Percentiles rank a stretch among this genome's conserved stretches.
These are phyloP conservation scores for Triglochin maritima DNA, from an alignment of 106 monocot genomes.

Conservation along the genomic window DNA sequence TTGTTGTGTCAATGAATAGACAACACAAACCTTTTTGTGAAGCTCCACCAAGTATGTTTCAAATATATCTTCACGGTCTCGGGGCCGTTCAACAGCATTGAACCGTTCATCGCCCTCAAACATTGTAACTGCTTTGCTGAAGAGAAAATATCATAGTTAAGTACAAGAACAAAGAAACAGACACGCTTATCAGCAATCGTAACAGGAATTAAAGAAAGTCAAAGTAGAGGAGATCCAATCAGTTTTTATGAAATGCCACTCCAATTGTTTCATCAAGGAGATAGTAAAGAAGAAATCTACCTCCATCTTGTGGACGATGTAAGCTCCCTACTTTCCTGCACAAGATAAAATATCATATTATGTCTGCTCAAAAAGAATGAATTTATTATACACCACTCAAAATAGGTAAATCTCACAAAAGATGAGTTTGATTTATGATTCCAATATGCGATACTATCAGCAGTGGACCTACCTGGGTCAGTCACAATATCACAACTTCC, in stretches of 20 bases:
- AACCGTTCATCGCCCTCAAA: conserved; percentile 93
- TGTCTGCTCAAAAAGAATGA: background rate
- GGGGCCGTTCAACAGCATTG: conserved; percentile 67
- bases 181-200: background rate
- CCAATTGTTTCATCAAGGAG: background rate
- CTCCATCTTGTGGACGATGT: conserved; percentile 75
- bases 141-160: conserved; percentile 5
- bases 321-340: conserved; percentile 80
- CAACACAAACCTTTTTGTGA: conserved; percentile 69
- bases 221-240: no score
- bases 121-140: conserved; percentile 83
- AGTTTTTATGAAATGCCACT: no score
- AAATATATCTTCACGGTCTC: conserved; percentile 93
- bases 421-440: no score
- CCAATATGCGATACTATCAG: no score
- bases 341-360: background rate
- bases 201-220: background rate
- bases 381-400: no score
- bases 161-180: background rate
- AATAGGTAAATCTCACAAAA: no score
- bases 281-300: conserved; percentile 19
- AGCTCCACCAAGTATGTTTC: conserved; percentile 72
- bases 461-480: no score
- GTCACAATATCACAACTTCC: no score
- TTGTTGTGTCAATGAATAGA: background rate